phyloP scores from a whole-genome alignment of 345 rosid genomes.

The Camelina neglecta region DNA sequence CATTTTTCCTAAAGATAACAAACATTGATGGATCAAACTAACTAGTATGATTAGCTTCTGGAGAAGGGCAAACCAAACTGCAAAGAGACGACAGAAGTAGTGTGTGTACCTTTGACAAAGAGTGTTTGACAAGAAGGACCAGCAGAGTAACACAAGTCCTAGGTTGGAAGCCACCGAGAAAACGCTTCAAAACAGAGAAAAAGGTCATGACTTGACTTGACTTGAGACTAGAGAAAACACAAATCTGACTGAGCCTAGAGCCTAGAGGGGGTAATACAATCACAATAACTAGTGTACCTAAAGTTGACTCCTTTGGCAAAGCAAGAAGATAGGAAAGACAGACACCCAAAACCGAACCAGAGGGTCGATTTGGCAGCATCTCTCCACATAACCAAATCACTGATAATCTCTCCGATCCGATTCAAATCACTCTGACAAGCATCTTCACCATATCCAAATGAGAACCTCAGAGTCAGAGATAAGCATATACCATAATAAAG shows the following conservation, averaged over 20 bases:
- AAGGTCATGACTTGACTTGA: constrained; percentile 9
- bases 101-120: constrained; percentile 63
- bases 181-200: constrained; percentile 54
- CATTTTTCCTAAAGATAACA: constrained; percentile 51
- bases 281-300: constrained; percentile 47
- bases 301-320: constrained; percentile 76
- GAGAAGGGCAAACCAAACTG: constrained; percentile 6
- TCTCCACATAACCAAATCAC: constrained; percentile 83
- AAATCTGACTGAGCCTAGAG: neutral
- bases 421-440: constrained; percentile 59
- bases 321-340: constrained; percentile 77
- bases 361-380: constrained; percentile 84
- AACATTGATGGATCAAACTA: constrained; percentile 6
- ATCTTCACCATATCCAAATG: constrained; percentile 48
- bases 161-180: constrained; percentile 73
- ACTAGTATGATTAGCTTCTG: neutral
- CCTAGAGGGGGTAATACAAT: neutral
- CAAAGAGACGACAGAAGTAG: neutral
- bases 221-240: neutral
- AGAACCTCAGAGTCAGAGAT: neutral
- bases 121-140: constrained; percentile 84
- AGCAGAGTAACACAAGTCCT: constrained; percentile 79
- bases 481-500: too few relatives aligned
- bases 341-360: constrained; percentile 87
- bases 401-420: constrained; percentile 54